Evolutionary conservation across 257 asterid genomes (phyloP), one percentile per base, ranked within the genome.

Genomic region (Eustoma russellianum): DNA sequence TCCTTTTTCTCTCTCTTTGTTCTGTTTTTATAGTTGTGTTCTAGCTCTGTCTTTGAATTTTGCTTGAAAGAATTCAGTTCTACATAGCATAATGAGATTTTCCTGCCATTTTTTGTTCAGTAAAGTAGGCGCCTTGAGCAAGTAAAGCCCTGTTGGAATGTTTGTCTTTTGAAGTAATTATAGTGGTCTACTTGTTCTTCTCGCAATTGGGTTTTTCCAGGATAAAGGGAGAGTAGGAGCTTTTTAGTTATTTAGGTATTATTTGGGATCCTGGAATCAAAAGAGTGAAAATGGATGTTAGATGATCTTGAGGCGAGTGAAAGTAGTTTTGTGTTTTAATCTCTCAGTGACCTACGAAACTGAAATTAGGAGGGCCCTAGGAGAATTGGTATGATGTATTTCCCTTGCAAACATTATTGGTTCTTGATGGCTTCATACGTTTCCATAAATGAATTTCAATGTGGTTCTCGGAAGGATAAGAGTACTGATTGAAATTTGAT

Each of bases 151-250:
- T 4, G 43, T 38, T 8, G 7, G 2, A 2, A 11, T 4, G 12
- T 38, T 38, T 38, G 12, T 5, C 12, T 38, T 7, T 0, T 35
- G 5, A 38, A 7, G 3, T 2, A 35, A 53, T 48, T 10, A 15
- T 17, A 34, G 8, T 17, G 33, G 54, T 46, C 43, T 28, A 17
- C 7, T 10, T 33, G 43, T 56, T 5, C 24, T 13, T 46, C 40
- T 51, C 55, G 63, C 57, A 49, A 19, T 12, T 56, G 53, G 69
- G 48, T 11, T 43, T 24, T 45, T 30, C 3, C 52, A 5, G 13
- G 17, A 44, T 11, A n/a, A 52, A 33, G 18, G 6, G 30, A 11
- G 38, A 41, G n/a, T 55, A 8, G 17, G 50, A 40, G 13, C 30
- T 41, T 19, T 41, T 38, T 16, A 10, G 40, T 53, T 17, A 4